These are phyloP conservation scores for Solanum phureja DNA, from an alignment of 257 asterid genomes.

Conservation along the genomic window DNA sequence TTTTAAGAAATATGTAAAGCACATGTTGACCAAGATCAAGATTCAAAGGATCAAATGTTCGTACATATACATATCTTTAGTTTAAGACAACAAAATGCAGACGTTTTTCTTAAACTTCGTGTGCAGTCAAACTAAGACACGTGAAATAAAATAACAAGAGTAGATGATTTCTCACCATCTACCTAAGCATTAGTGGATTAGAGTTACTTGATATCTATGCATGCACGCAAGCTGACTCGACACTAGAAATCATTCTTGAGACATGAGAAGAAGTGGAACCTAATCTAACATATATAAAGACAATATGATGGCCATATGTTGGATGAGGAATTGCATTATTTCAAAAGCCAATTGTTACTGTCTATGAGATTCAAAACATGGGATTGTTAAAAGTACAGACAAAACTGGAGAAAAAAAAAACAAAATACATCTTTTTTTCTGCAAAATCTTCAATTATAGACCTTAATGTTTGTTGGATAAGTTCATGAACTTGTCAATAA, in stretches of 20 bases:
- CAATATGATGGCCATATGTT: not conserved
- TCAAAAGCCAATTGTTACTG: slow-evolving; percentile 1
- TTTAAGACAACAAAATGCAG: not conserved
- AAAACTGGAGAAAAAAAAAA: not conserved
- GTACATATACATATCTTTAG: not conserved
- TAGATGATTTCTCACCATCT: not conserved
- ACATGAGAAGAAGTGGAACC: slow-evolving; percentile 10
- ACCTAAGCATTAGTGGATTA: not conserved
- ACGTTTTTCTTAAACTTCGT: not conserved
- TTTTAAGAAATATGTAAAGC: not conserved
- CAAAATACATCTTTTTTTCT: slow-evolving; percentile 18
- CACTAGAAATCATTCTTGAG: not conserved
- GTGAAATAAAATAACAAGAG: not conserved
- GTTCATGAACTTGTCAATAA: slow-evolving; percentile 38
- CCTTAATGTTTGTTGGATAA: slow-evolving; percentile 1
- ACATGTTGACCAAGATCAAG: slow-evolving; percentile 8
- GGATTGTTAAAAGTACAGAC: slow-evolving; percentile 3
- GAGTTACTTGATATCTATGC: not conserved
- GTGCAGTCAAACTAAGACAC: not conserved
- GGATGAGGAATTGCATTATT: not conserved
- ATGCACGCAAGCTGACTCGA: not conserved
- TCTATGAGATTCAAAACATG: slow-evolving; percentile 8
- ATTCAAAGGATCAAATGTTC: not conserved
- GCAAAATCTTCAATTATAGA: slow-evolving; percentile 32
- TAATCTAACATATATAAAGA: not conserved